phyloP scores from a whole-genome alignment of 1,284 basidiomycete genomes.

The Ceratobasidium sp. region DNA sequence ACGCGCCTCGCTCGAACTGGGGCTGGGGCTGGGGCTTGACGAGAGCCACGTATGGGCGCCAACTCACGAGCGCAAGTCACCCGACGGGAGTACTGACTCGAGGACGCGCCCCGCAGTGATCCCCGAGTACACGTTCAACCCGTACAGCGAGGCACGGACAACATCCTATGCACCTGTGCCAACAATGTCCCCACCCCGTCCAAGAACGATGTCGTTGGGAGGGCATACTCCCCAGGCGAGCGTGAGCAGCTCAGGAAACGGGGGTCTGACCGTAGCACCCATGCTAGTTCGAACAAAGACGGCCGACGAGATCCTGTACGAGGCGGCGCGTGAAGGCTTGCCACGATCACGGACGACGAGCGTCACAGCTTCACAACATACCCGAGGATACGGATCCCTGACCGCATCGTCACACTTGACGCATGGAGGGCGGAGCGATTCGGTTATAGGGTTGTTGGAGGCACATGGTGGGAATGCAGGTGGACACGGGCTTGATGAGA shows the following conservation, averaged over 20 bases:
- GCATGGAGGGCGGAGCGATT: constrained; percentile 10
- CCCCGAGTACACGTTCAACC: constrained; percentile 33
- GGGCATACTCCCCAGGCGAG: constrained; percentile 13
- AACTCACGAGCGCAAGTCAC: constrained; percentile 9
- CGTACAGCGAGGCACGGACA: constrained; percentile 24
- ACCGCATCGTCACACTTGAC: constrained; percentile 31
- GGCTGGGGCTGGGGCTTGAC: not conserved
- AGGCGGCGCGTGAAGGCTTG: constrained; percentile 35
- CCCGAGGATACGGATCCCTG: constrained; percentile 19
- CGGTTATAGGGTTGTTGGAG: constrained; percentile 30
- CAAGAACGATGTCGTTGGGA: constrained; percentile 18
- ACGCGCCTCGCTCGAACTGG: not conserved
- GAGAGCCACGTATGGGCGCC: constrained; percentile 4
- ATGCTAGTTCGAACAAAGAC: constrained; percentile 14
- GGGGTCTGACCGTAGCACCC: constrained; percentile 7
- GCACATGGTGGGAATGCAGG: not conserved
- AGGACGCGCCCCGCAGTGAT: constrained; percentile 1
- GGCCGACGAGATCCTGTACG: constrained; percentile 42
- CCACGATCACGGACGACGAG: constrained; percentile 27
- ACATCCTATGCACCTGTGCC: constrained; percentile 33
- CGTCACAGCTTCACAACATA: constrained; percentile 26
- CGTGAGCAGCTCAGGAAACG: constrained; percentile 1
- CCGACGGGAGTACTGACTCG: not conserved
- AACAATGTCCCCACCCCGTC: constrained; percentile 18
- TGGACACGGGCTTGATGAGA: not conserved